Evolutionary conservation across 257 asterid species (phyloP).

Genomic region (Capsicum chinense): DNA sequence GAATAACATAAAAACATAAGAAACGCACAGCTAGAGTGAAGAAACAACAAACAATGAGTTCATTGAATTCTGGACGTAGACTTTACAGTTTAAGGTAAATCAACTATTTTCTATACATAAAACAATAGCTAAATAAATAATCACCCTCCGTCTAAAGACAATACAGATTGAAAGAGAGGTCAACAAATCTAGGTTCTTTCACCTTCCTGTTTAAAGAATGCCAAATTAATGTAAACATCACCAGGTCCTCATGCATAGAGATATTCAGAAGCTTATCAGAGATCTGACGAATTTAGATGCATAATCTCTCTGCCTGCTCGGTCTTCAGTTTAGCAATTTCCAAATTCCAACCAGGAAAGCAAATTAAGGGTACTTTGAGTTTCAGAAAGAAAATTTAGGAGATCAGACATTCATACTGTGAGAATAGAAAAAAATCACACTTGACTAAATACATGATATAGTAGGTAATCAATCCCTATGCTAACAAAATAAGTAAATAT

Average conservation of each 20-base stretch:
- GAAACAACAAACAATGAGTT: background rate
- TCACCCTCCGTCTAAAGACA: background rate
- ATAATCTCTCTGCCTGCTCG: background rate
- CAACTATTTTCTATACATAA: background rate
- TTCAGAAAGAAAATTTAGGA: slow-evolving; percentile 4
- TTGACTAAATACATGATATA: background rate
- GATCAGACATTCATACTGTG: background rate
- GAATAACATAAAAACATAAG: background rate
- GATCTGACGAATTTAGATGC: background rate
- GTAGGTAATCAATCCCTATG: background rate
- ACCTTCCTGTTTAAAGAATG: background rate
- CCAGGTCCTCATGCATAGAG: background rate
- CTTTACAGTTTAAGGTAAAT: background rate
- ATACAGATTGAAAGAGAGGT: background rate
- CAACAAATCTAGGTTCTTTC: background rate
- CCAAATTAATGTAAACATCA: background rate
- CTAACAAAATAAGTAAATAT: background rate
- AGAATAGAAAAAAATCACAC: background rate
- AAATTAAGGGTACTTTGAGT: background rate
- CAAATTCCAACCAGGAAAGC: background rate
- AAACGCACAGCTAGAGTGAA: background rate
- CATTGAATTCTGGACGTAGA: slow-evolving; percentile 8
- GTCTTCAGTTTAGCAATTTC: background rate
- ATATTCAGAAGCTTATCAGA: slow-evolving; percentile 1
- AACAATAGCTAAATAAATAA: background rate